phyloP scores from a whole-genome alignment of 176 grass and related monocot species.

The Juncus effusus region DNA sequence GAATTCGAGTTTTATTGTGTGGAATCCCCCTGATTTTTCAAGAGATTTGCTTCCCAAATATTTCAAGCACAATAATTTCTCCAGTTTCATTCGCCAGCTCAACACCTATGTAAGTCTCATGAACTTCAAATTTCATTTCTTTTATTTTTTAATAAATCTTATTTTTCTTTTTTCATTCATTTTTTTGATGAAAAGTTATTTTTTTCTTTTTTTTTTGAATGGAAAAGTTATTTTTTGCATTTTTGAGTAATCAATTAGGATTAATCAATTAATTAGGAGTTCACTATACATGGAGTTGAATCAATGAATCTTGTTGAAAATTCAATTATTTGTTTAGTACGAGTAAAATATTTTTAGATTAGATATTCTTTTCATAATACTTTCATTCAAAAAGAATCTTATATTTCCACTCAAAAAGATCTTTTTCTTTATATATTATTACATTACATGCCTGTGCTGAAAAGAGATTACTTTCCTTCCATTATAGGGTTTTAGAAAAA shows the following conservation, averaged over 20 bases:
- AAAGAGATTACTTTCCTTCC: not conserved
- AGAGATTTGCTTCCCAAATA: conserved; percentile 68
- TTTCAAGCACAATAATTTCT: conserved; percentile 98
- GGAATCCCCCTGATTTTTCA: conserved; percentile 63
- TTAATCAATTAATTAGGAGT: conserved; percentile 9
- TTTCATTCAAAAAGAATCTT: not conserved
- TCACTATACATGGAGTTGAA: conserved; percentile 15
- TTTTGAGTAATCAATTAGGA: not conserved
- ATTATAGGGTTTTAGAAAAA: conserved; percentile 73
- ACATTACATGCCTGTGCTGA: not conserved
- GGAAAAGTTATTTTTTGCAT: not conserved
- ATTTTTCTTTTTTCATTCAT: not conserved
- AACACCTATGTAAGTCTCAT: conserved; percentile 68
- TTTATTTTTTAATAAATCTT: not conserved
- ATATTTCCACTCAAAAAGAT: not conserved
- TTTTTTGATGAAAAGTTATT: not conserved
- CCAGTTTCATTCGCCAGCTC: conserved; percentile 90
- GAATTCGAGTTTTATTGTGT: conserved; percentile 72
- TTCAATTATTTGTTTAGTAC: conserved; percentile 1
- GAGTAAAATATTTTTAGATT: not conserved
- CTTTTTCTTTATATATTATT: not conserved
- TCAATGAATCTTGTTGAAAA: conserved; percentile 2
- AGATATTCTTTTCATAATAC: not conserved
- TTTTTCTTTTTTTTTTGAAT: conserved; percentile 4
- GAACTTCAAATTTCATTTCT: not conserved